Conservation (phyloP, 768 basidiomycete genomes). For the Phanerochaete carnosa region DNA sequence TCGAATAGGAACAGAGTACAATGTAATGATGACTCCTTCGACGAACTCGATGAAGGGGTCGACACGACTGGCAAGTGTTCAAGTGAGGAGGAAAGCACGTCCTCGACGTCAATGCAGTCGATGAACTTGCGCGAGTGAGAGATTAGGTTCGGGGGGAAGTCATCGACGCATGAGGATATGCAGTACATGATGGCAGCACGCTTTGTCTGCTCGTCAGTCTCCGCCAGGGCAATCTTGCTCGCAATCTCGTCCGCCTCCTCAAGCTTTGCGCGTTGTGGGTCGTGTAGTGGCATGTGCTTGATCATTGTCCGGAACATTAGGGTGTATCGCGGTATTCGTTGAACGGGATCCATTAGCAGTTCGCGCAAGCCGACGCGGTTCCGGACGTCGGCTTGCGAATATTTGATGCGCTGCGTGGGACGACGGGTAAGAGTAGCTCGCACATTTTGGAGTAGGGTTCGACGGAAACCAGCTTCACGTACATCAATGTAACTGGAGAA, state of each 20-base stretch:
- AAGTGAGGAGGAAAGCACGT: slow-evolving; percentile 53
- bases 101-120: slow-evolving; percentile 92
- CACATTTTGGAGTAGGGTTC: not conserved
- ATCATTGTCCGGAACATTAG: slow-evolving; percentile 91
- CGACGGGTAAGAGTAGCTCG: not conserved
- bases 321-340: slow-evolving; percentile 93
- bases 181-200: slow-evolving; percentile 87
- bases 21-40: slow-evolving; percentile 49
- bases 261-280: slow-evolving; percentile 76
- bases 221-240: slow-evolving; percentile 86
- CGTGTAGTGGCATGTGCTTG: slow-evolving; percentile 78
- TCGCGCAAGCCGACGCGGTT: slow-evolving; percentile 89
- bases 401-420: slow-evolving; percentile 72
- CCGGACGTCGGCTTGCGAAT: slow-evolving; percentile 58
- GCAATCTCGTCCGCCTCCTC: slow-evolving; percentile 85
- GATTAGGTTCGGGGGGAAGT: slow-evolving; percentile 88
- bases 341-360: slow-evolving; percentile 94
- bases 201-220: slow-evolving; percentile 89
- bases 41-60: slow-evolving; percentile 15
- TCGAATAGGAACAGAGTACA: slow-evolving; percentile 93
- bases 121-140: slow-evolving; percentile 85
- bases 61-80: slow-evolving; percentile 19
- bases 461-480: slow-evolving; percentile 26
- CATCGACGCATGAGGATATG: slow-evolving; percentile 80
- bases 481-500: slow-evolving; percentile 90